phyloP scores from a whole-genome alignment of 768 basidiomycete species.

The Rhizopogon vulgaris region DNA sequence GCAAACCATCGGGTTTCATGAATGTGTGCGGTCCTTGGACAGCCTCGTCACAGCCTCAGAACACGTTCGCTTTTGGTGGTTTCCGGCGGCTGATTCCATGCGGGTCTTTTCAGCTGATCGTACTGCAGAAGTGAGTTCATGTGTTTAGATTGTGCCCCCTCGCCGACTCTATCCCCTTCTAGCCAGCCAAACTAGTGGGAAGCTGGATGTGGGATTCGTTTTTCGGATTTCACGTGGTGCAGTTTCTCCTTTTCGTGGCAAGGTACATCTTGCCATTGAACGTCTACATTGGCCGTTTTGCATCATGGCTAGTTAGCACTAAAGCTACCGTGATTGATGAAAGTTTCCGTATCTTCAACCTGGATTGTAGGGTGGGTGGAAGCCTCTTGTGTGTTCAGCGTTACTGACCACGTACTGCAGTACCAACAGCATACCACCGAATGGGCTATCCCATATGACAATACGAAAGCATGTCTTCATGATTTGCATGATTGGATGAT shows the following conservation, averaged over 20 bases:
- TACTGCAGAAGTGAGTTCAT: constrained; percentile 61
- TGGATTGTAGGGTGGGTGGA: constrained; percentile 82
- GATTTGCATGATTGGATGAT: constrained; percentile 71
- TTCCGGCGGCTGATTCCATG: constrained; percentile 68
- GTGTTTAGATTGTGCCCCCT: constrained; percentile 8
- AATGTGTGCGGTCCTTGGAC: constrained; percentile 54
- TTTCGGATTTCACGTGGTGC: constrained; percentile 75
- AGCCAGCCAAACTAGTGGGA: constrained; percentile 48
- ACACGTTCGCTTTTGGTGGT: constrained; percentile 96
- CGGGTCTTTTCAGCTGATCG: constrained; percentile 71
- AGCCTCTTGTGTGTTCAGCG: neutral
- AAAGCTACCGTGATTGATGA: constrained; percentile 64
- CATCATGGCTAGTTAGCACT: constrained; percentile 59
- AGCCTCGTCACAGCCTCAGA: constrained; percentile 57
- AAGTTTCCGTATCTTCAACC: constrained; percentile 81
- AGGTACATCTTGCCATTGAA: constrained; percentile 61
- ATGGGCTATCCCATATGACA: constrained; percentile 80
- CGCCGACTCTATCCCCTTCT: constrained; percentile 8
- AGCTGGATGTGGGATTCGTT: constrained; percentile 69
- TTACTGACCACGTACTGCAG: constrained; percentile 32
- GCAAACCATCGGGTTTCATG: constrained; percentile 53
- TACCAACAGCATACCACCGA: constrained; percentile 93
- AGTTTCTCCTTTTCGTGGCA: constrained; percentile 76
- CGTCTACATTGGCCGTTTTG: constrained; percentile 53
- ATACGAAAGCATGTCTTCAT: constrained; percentile 59